phyloP scores from a whole-genome alignment of 2,329 filamentous ascomycete species.

The Alternaria sp. region DNA sequence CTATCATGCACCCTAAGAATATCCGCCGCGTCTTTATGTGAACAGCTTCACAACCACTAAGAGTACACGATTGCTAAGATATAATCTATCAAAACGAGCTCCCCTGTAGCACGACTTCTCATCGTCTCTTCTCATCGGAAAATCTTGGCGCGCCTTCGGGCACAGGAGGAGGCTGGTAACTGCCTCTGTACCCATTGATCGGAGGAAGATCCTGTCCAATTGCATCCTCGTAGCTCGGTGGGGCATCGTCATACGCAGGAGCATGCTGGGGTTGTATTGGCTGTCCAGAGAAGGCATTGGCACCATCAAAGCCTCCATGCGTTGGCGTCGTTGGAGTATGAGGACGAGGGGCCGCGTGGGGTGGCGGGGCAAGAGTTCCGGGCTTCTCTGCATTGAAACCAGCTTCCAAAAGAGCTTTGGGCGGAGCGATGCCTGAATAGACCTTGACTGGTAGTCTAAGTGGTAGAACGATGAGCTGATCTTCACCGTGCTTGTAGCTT shows the following conservation, averaged over 20 bases:
- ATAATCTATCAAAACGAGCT: neutral
- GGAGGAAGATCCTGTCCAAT: conserved; percentile 81
- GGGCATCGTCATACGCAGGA: conserved; percentile 75
- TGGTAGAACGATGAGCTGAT: conserved; percentile 81
- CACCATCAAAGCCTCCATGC: conserved; percentile 30
- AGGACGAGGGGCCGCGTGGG: conserved; percentile 26
- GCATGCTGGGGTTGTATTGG: conserved; percentile 34
- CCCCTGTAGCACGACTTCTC: conserved; percentile 7
- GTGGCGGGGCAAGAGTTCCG: conserved; percentile 23
- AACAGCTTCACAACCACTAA: neutral
- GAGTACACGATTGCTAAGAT: neutral
- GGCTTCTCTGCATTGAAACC: conserved; percentile 54
- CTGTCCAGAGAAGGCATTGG: conserved; percentile 30
- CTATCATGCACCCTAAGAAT: no score
- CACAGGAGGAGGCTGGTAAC: conserved; percentile 62
- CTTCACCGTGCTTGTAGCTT: conserved; percentile 61
- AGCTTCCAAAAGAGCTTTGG: conserved; percentile 76
- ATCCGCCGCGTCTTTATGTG: neutral
- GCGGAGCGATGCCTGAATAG: conserved; percentile 87
- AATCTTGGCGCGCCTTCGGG: conserved; percentile 50
- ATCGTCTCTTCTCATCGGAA: conserved; percentile 50
- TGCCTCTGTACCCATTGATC: conserved; percentile 74
- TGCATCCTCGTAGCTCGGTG: conserved; percentile 93
- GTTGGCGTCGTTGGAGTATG: conserved; percentile 39
- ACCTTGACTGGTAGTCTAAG: conserved; percentile 82